Conservation (phyloP, 768 basidiomycete genomes). For the Exidia glandulosa region DNA sequence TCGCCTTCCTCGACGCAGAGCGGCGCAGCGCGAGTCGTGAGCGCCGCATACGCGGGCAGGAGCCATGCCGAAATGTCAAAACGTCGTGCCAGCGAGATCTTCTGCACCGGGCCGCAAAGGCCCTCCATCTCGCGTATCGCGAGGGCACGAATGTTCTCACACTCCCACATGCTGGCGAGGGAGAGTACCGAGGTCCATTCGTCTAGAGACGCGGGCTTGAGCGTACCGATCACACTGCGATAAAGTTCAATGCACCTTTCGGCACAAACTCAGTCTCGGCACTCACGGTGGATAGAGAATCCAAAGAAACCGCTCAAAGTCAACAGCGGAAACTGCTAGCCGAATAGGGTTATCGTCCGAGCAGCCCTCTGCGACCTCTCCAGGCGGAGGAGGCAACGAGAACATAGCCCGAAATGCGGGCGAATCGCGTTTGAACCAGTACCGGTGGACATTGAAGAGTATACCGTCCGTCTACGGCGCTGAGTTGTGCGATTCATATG, state of each 20-base stretch:
- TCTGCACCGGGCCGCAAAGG: conserved; percentile 32
- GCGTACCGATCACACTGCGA: conserved; percentile 12
- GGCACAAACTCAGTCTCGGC: background rate
- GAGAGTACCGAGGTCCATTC: conserved; percentile 32
- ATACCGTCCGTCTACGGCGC: conserved; percentile 6
- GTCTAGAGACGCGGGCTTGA: conserved; percentile 27
- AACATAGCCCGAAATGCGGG: conserved; percentile 14
- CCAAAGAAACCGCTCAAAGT: conserved; percentile 48
- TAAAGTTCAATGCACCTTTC: background rate
- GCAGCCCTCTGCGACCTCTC: conserved; percentile 14
- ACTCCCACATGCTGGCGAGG: conserved; percentile 30
- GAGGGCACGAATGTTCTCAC: conserved; percentile 27
- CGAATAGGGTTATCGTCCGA: conserved; percentile 17
- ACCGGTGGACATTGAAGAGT: conserved; percentile 6
- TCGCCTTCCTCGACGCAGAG: conserved; percentile 43
- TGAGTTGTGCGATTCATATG: too few relatives aligned
- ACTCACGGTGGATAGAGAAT: conserved; percentile 55
- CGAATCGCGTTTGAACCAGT: conserved; percentile 3
- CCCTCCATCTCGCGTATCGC: conserved; percentile 29
- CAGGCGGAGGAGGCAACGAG: conserved; percentile 11
- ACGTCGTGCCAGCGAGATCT: conserved; percentile 45
- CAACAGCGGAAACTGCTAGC: conserved; percentile 32
- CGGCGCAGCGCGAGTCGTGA: conserved; percentile 42
- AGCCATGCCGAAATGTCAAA: conserved; percentile 37
- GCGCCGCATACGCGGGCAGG: conserved; percentile 37